Base-by-base conservation (phyloP, 495 filamentous ascomycete genomes). In the Evansstolkia leycettana region DNA sequence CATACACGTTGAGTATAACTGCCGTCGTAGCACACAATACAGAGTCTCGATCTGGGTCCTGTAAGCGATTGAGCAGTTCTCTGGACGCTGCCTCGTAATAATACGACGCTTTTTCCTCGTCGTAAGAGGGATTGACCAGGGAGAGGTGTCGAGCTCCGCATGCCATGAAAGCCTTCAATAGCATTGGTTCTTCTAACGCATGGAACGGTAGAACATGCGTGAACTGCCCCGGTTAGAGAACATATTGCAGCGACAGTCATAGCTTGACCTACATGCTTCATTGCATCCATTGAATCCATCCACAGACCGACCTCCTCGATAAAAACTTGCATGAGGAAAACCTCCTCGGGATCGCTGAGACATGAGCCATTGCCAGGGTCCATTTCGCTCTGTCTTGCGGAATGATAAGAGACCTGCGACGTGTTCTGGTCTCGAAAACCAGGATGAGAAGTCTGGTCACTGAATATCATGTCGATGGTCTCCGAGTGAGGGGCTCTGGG, bases 201-300 rank as follows among this genome's bases (percentile, higher is more conserved):
- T 87, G 75, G 42, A 81, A 83, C 2, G 90, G 90, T 7, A 94
- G 61, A 20, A 82, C 61, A 38, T 79, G 73, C 17, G 83, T 82
- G 51, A 96, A 98, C 70, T 34, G 2, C 15, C 25, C 11, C 28
- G 33, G 26, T 51, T 38, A 59, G 43, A 36, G 17, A 32, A 12
- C 16, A 19, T 15, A 17, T 5, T 16, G 17, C 17, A 9, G 31
- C 5, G 11, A 33, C 17, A 19, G 17, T 6, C 14, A 8, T 12
- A 12, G 0, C 7, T 28, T 12, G 10, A 58, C 72, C 47, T 60
- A 82, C 78, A 59, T 95, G 84, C 64, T 93, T 92, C 49, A 74
- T 68, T 18, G 73, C 70, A 62, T 94, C 83, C 64, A 94, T 73
- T 31, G 76, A 82, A 54, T 96, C 90, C 85, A 98, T 90, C 83